Base-by-base conservation (phyloP, 2,329 filamentous ascomycete genomes). In the Botrytis sinoallii region DNA sequence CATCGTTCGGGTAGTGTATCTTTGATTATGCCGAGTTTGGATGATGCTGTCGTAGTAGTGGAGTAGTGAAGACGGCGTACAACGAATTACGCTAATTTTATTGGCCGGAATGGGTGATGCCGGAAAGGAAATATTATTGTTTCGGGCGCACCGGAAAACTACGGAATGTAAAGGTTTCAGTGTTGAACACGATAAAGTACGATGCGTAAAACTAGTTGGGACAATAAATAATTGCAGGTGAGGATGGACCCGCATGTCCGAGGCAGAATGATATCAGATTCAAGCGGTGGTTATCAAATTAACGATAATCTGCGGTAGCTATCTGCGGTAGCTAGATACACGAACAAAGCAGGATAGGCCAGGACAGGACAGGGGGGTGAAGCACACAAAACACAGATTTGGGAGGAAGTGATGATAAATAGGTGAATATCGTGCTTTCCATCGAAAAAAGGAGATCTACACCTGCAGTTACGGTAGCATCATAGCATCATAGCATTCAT, bases 91-190 rank as follows among this genome's bases (percentile, higher is more conserved):
- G 35, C 71, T 69, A 73, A 64, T 60, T 29, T 70, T 44, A 73
- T 70, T 73, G 71, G 71, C 71, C 71, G 71, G 38, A 72, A 72
- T 72, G 71, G 64, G 71, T 60, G 64, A 69, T 68, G 71, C 63
- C 71, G 71, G 71, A 72, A 69, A 67, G 35, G 44, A 52, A 20
- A 18, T 35, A 57, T 67, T 72, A 14, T 72, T 52, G 12, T 25
- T 46, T 72, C 71, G 71, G 71, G 42, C 55, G 48, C 29, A 59
- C 64, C 71, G 71, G 71, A 44, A 59, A 44, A 68, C 40, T 68
- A 72, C 71, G 71, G 71, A 69, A 72, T 68, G 52, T 46, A 60
- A 35, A 35, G 25, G 71, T 68, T 67, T 44, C 65, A 70, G 42
- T 61, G 40, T 60, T 70, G 55, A 46, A 60, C 52, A 61, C 22